Conservation (phyloP, 768 basidiomycete genomes). For the Holtermanniella nyarrowii region DNA sequence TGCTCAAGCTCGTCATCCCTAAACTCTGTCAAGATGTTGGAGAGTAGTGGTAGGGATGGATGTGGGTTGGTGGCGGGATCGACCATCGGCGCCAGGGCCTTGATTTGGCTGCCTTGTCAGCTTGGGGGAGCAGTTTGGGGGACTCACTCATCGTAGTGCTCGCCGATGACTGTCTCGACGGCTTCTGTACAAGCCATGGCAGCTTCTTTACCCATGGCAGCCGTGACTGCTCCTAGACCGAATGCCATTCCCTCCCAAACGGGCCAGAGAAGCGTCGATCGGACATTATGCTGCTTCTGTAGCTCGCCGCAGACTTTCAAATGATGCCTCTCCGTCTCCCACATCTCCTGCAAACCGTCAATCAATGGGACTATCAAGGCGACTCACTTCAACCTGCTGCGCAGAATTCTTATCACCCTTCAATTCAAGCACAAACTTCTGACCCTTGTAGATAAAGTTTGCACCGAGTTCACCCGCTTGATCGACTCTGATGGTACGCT, state of each 20-base stretch:
- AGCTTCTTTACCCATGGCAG: slow-evolving; percentile 78
- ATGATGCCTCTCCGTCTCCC: slow-evolving; percentile 92
- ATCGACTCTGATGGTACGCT: slow-evolving; percentile 62
- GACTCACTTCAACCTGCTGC: slow-evolving; percentile 62
- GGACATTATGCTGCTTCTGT: slow-evolving; percentile 67
- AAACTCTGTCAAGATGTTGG: slow-evolving; percentile 66
- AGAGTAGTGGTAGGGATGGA: slow-evolving; percentile 66
- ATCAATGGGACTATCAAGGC: not conserved
- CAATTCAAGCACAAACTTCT: slow-evolving; percentile 55
- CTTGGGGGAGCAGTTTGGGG: no score
- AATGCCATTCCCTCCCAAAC: slow-evolving; percentile 80
- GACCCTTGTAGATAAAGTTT: slow-evolving; percentile 90
- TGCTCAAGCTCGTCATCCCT: slow-evolving; percentile 93
- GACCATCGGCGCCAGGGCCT: slow-evolving; percentile 43
- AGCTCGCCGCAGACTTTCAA: slow-evolving; percentile 74
- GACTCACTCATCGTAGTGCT: slow-evolving; percentile 93
- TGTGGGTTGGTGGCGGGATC: slow-evolving; percentile 45
- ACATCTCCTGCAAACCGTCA: slow-evolving; percentile 64
- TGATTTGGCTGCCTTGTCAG: slow-evolving; percentile 57
- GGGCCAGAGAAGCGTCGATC: slow-evolving; percentile 74
- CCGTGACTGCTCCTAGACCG: slow-evolving; percentile 73
- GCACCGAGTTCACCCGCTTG: slow-evolving; percentile 93
- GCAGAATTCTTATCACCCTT: slow-evolving; percentile 43
- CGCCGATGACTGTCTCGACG: slow-evolving; percentile 93
- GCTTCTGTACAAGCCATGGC: slow-evolving; percentile 99